Evolutionary conservation across 1,284 basidiomycete genomes (phyloP), one percentile per base, ranked within the genome.

Genomic region (Crepidotus sp.): DNA sequence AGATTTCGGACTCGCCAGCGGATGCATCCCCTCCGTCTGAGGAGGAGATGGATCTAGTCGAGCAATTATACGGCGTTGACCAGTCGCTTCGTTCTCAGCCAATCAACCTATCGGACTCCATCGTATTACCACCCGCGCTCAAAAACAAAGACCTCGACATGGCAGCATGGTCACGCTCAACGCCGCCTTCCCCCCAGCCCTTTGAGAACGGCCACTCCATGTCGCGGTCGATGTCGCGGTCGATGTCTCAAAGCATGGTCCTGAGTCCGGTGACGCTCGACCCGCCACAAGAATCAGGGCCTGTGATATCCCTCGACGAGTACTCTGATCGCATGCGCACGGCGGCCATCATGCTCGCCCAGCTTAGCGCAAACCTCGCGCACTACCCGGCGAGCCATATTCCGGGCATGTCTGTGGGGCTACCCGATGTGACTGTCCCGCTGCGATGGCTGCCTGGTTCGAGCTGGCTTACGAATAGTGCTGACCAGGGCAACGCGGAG

Each of bases 251-350:
- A 13, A 49, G 46, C 19, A 24, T 39, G 42, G 22, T 46, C 46
- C 36, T 42, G 50, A 19, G 31, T 49, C n/a, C n/a, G n/a, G 29
- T 45, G 29, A 50, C 56, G 13, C 43, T 52, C 42, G 46, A 33
- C 24, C 49, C 55, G 11, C 31, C 52, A 34, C 43, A 29, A 42
- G 55, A 42, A 41, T 45, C 25, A 24, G 49, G 14, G 27, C 49
- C 32, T 44, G 49, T 58, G 4, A 54, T 78, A 14, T 83, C 83
- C 1, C 68, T 98, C 22, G 94, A 98, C 58, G 95, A 98, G 55
- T 98, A 98, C 61, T 95, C 95, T 0, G 90, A 97, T 57, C 80
- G 95, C 33, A 98, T 98, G 95, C 82, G 91, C 11, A 98, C 93
- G 8, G 95, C 95, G 1, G 95, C 96, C 3, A 84, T 98, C 56